Conservation (phyloP, 2,329 filamentous ascomycete genomes). For the Nigrospora oryzae region DNA sequence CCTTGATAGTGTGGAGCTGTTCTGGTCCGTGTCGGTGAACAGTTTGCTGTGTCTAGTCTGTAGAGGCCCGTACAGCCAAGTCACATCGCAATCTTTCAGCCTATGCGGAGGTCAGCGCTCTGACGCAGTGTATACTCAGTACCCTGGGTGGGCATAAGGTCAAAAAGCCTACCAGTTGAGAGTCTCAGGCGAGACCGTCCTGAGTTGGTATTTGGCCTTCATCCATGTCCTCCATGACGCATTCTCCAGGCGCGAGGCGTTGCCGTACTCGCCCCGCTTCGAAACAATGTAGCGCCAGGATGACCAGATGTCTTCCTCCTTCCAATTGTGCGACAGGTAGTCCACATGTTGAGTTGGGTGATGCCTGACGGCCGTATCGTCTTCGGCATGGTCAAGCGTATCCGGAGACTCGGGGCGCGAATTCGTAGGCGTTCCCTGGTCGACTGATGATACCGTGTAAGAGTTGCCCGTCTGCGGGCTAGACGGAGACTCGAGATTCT, state of each 20-base stretch:
- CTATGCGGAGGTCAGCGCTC: slow-evolving; percentile 36
- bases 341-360: slow-evolving; percentile 87
- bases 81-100: slow-evolving; percentile 95
- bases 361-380: slow-evolving; percentile 67
- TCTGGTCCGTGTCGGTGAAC: slow-evolving; percentile 32
- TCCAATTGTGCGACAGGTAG: slow-evolving; percentile 88
- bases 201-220: slow-evolving; percentile 80
- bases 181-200: slow-evolving; percentile 82
- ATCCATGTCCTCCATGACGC: slow-evolving; percentile 97
- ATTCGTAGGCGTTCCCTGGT: slow-evolving; percentile 39
- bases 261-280: slow-evolving; percentile 69
- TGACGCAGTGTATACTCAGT: neutral
- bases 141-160: no score
- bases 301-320: slow-evolving; percentile 93
- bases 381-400: slow-evolving; percentile 55
- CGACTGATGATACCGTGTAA: slow-evolving; percentile 43
- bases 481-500: slow-evolving; percentile 41
- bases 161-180: slow-evolving; percentile 77
- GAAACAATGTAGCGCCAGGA: slow-evolving; percentile 92
- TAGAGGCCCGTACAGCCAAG: slow-evolving; percentile 91
- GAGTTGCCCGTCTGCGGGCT: slow-evolving; percentile 42
- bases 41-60: slow-evolving; percentile 60
- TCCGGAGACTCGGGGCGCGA: slow-evolving; percentile 52
- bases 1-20: slow-evolving; percentile 38
- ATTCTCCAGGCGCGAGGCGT: slow-evolving; percentile 80